These are phyloP conservation scores for Graphium sp. DNA, from an alignment of 2,329 filamentous ascomycete species.

Conservation along the genomic window DNA sequence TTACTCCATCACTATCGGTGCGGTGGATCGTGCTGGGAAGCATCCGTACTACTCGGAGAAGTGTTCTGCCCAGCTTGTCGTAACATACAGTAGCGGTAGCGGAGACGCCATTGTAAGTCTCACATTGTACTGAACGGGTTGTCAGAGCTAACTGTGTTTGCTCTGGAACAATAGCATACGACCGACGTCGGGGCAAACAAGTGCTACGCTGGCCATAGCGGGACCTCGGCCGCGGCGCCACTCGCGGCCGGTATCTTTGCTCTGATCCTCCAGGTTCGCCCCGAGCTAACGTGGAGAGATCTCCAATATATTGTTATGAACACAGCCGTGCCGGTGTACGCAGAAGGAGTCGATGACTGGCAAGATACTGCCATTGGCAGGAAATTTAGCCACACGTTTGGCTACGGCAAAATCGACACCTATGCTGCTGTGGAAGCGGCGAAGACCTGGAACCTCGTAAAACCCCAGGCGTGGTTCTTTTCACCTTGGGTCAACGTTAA, in stretches of 20 bases:
- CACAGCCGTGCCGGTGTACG: constrained; percentile 66
- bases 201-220: constrained; percentile 74
- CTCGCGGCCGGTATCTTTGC: constrained; percentile 86
- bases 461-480: constrained; percentile 89
- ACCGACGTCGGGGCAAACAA: constrained; percentile 77
- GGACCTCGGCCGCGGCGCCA: constrained; percentile 88
- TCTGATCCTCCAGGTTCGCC: constrained; percentile 67
- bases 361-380: constrained; percentile 66
- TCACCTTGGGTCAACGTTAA: constrained; percentile 90
- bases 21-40: constrained; percentile 70
- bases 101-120: constrained; percentile 59
- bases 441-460: constrained; percentile 73
- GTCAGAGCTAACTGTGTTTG: not conserved
- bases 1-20: constrained; percentile 93
- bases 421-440: constrained; percentile 73
- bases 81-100: constrained; percentile 88
- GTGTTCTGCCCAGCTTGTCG: constrained; percentile 87
- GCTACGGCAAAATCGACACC: constrained; percentile 88
- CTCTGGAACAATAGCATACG: constrained; percentile 43
- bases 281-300: constrained; percentile 84
- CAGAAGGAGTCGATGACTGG: constrained; percentile 54
- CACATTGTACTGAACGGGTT: not conserved
- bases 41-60: constrained; percentile 95
- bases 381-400: constrained; percentile 86
- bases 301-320: constrained; percentile 81